Conservation (phyloP, 768 basidiomycete genomes). For the Termitomyces sp. region DNA sequence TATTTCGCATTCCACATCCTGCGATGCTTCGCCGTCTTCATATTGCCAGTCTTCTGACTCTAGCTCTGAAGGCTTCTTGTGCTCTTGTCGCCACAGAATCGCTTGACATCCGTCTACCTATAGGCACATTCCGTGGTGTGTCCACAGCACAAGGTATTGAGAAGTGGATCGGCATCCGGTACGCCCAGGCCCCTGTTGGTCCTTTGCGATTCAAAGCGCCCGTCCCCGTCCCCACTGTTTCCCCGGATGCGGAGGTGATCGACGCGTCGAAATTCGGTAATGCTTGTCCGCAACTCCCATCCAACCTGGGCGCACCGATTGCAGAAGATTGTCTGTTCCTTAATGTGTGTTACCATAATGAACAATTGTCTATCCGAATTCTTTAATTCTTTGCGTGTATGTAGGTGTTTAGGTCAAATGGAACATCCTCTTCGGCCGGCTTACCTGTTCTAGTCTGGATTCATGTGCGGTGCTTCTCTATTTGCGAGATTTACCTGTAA, state of each 20-base stretch:
- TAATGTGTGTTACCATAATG: constrained; percentile 38
- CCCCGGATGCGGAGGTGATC: constrained; percentile 17
- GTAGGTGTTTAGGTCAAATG: constrained; percentile 31
- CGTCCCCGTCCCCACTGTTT: constrained; percentile 29
- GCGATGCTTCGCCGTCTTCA: not conserved
- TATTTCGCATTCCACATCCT: not conserved
- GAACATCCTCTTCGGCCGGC: constrained; percentile 17
- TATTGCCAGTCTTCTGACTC: not conserved
- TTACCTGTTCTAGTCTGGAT: constrained; percentile 35
- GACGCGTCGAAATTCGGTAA: constrained; percentile 47
- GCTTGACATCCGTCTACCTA: constrained; percentile 32
- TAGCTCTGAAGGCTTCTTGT: not conserved
- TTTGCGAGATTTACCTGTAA: not conserved
- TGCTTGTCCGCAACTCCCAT: constrained; percentile 41
- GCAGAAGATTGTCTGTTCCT: constrained; percentile 43
- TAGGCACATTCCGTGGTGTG: constrained; percentile 44
- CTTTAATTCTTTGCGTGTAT: not conserved
- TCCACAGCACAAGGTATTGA: constrained; percentile 39
- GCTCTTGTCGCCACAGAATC: not conserved
- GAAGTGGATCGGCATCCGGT: constrained; percentile 59
- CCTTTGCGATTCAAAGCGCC: constrained; percentile 54
- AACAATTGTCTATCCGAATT: no score
- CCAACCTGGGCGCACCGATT: constrained; percentile 33
- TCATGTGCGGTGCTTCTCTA: constrained; percentile 18
- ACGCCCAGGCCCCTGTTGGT: constrained; percentile 51